Evolutionary conservation across 345 rosid species (phyloP).

Genomic region (Populus alba): DNA sequence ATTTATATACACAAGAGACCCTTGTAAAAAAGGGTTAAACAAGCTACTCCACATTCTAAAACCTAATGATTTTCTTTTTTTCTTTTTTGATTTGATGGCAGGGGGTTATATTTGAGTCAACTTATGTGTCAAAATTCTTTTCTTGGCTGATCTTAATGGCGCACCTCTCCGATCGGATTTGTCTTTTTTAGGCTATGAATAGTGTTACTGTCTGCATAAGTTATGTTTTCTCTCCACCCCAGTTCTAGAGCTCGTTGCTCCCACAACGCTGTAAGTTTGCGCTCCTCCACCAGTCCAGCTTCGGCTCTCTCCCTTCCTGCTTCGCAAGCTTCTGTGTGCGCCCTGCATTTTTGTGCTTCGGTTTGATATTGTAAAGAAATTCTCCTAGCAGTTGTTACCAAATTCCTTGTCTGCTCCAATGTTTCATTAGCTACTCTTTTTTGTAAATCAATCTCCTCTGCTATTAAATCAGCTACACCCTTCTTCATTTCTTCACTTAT

Average conservation of each 20-base stretch:
- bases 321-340: constrained; percentile 37
- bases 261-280: constrained; percentile 35
- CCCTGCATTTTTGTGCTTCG: constrained; percentile 48
- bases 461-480: constrained; percentile 23
- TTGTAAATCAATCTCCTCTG: constrained; percentile 40
- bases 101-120: too few species aligned
- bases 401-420: constrained; percentile 19
- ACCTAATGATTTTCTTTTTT: not conserved
- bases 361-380: constrained; percentile 28
- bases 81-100: too few species aligned
- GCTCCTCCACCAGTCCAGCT: constrained; percentile 32
- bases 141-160: too few species aligned
- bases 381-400: constrained; percentile 17
- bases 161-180: too few species aligned
- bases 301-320: constrained; percentile 42
- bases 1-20: not conserved
- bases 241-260: constrained; percentile 38
- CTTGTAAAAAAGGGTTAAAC: not conserved
- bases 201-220: not conserved
- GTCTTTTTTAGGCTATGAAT: not conserved
- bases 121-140: too few species aligned
- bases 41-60: not conserved
- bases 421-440: constrained; percentile 36
- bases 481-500: constrained; percentile 39
- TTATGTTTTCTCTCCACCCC: constrained; percentile 30